Evolutionary conservation across 2,329 filamentous ascomycete species (phyloP).

Genomic region (Trichoderma atrobrunneum): DNA sequence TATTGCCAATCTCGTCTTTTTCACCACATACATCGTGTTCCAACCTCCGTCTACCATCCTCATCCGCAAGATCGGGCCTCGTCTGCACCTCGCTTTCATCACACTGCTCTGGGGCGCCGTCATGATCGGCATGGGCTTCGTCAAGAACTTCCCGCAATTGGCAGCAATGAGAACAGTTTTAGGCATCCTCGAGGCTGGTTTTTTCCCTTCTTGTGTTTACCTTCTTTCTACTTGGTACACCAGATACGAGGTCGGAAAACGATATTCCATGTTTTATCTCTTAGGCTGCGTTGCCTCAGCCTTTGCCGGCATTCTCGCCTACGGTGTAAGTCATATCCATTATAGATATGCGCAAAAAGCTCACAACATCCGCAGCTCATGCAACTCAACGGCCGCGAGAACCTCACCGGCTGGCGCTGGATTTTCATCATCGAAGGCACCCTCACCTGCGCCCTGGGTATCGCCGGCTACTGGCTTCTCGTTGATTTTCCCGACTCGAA

Average conservation of each 20-base stretch:
- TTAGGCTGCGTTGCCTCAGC: constrained; percentile 64
- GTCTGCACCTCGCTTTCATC: constrained; percentile 53
- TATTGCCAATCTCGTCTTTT: constrained; percentile 71
- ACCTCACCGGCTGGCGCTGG: constrained; percentile 63
- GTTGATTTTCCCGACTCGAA: constrained; percentile 63
- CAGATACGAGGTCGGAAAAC: constrained; percentile 65
- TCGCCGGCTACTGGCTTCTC: constrained; percentile 54
- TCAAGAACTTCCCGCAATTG: constrained; percentile 49
- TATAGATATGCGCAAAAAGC: neutral
- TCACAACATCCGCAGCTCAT: constrained; percentile 42
- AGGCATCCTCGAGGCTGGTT: constrained; percentile 66
- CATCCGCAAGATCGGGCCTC: constrained; percentile 63
- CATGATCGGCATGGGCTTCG: constrained; percentile 67
- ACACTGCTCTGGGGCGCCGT: constrained; percentile 57
- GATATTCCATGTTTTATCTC: constrained; percentile 68
- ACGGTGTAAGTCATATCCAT: constrained; percentile 49
- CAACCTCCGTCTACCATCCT: constrained; percentile 70
- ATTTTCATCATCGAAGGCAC: constrained; percentile 59
- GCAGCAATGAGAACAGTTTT: constrained; percentile 57
- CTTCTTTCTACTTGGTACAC: constrained; percentile 74
- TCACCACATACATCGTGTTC: constrained; percentile 69
- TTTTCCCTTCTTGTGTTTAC: constrained; percentile 69
- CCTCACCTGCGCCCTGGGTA: constrained; percentile 53
- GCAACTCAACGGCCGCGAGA: constrained; percentile 57
- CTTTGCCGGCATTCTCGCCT: constrained; percentile 67